phyloP scores from a whole-genome alignment of 257 asterid genomes.

The Nicotiana otophora region DNA sequence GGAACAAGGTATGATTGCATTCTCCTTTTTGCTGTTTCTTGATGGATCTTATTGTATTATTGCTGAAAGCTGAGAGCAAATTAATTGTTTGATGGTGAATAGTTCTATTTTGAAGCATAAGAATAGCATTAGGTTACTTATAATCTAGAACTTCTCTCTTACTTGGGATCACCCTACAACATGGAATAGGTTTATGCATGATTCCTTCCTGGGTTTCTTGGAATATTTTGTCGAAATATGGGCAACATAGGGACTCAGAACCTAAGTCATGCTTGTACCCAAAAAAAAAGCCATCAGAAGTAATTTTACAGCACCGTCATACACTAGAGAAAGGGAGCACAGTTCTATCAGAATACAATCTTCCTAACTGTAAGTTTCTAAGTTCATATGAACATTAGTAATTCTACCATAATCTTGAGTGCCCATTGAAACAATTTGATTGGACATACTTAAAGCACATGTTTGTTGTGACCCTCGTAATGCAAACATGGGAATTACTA shows the following conservation, averaged over 20 bases:
- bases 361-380: background rate
- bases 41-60: background rate
- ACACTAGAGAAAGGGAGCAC: background rate
- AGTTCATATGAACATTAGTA: background rate
- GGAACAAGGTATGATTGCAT: constrained; percentile 63
- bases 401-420: background rate
- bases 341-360: background rate
- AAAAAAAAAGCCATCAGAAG: background rate
- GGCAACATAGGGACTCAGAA: background rate
- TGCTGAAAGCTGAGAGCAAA: background rate
- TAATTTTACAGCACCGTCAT: background rate
- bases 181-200: background rate
- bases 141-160: background rate
- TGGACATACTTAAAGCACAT: background rate
- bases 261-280: background rate
- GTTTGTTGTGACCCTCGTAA: background rate
- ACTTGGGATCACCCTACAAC: background rate
- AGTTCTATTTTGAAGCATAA: background rate
- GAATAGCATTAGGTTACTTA: background rate
- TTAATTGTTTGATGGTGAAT: background rate
- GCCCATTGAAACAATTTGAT: background rate
- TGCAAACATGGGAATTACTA: background rate
- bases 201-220: background rate
- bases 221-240: background rate
- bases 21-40: constrained; percentile 3